These are phyloP conservation scores for Scheffersomyces segobiensis DNA, from an alignment of 1,139 yeast genomes.

Conservation along the genomic window DNA sequence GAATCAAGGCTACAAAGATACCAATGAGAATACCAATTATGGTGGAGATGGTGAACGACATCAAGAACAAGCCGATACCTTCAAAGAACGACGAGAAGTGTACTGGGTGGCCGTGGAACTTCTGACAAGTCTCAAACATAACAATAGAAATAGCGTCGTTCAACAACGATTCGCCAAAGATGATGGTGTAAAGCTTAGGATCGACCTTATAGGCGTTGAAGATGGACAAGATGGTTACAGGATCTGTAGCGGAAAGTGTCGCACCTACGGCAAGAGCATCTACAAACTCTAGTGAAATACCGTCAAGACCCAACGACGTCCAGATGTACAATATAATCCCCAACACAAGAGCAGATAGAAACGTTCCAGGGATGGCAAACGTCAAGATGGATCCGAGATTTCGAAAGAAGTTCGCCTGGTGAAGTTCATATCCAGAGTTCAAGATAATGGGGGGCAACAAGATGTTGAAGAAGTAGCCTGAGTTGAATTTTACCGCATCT, in stretches of 20 bases:
- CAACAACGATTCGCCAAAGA: conserved; percentile 91
- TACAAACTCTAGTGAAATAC: conserved; percentile 83
- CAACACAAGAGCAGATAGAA: conserved; percentile 83
- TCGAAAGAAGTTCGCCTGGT: conserved; percentile 91
- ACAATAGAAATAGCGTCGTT: conserved; percentile 98
- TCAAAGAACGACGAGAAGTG: conserved; percentile 78
- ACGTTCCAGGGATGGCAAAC: conserved; percentile 97
- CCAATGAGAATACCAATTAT: conserved; percentile 89
- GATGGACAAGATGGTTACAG: conserved; percentile 93
- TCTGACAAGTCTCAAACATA: conserved; percentile 98
- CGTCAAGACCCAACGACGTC: conserved; percentile 91
- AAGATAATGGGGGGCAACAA: conserved; percentile 93
- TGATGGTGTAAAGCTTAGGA: conserved; percentile 93
- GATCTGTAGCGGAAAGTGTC: conserved; percentile 96
- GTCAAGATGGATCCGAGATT: conserved; percentile 89
- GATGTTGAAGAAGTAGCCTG: conserved; percentile 91
- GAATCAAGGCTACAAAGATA: conserved; percentile 79
- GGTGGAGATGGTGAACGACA: conserved; percentile 92
- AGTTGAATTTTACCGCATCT: conserved; percentile 93
- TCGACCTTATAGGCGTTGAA: conserved; percentile 98
- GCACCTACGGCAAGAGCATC: conserved; percentile 98
- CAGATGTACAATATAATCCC: conserved; percentile 85
- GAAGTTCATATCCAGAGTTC: conserved; percentile 94
- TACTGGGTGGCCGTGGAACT: conserved; percentile 83
- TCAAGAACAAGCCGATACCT: conserved; percentile 90